Evolutionary conservation across 2,329 filamentous ascomycete genomes (phyloP).

Genomic region (Venturia aucupariae): DNA sequence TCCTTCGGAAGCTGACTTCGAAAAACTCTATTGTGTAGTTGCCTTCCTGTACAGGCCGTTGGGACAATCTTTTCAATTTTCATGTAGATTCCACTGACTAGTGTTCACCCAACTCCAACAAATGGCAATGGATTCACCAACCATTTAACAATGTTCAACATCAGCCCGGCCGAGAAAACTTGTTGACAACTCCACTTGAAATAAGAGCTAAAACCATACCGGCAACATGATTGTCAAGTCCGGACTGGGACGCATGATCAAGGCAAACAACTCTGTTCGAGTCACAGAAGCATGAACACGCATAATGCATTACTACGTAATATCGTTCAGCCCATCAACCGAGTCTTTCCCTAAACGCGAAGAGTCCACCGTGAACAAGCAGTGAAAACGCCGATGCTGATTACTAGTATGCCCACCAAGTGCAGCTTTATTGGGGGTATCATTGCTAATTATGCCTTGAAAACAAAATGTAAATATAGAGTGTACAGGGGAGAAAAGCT

Average conservation of each 20-base stretch:
- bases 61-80: no score
- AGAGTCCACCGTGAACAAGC: not conserved
- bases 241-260: no score
- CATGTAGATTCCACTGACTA: no score
- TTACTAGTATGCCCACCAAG: not conserved
- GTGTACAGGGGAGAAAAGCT: not conserved
- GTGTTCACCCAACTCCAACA: no score
- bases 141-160: no score
- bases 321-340: not conserved
- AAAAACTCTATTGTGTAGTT: no score
- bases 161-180: no score
- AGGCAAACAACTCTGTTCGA: not conserved
- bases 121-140: no score
- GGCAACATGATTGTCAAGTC: no score
- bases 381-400: not conserved
- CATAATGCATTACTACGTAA: not conserved
- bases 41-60: no score
- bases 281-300: not conserved
- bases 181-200: no score
- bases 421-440: not conserved
- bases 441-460: not conserved
- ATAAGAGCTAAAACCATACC: not conserved
- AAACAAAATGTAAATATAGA: not conserved
- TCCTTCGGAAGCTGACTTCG: no score
- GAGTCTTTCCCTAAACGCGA: not conserved